Percentiles rank a stretch among this genome's conserved stretches.
These are phyloP conservation scores for Alternaria sp. DNA, from an alignment of 2,329 filamentous ascomycete genomes.

Conservation along the genomic window DNA sequence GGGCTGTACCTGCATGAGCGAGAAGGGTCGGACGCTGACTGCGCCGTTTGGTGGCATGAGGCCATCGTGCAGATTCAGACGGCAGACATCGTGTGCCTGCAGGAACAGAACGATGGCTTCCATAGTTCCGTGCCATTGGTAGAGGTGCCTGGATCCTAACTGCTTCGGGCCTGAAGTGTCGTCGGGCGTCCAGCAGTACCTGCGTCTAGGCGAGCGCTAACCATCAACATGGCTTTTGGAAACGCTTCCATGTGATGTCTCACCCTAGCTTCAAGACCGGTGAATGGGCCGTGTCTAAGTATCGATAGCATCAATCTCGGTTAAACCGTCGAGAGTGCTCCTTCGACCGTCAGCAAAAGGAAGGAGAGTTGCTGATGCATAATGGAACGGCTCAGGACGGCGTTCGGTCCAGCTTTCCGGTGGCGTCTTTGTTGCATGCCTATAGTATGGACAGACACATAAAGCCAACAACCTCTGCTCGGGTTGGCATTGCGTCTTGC, in stretches of 20 bases:
- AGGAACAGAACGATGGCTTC: constrained; percentile 26
- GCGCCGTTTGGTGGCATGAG: constrained; percentile 33
- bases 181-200: constrained; percentile 23
- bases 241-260: constrained; percentile 23
- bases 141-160: constrained; percentile 21
- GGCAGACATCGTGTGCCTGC: constrained; percentile 28
- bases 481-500: not conserved
- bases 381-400: constrained; percentile 15
- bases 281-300: constrained; percentile 19
- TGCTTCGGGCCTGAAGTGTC: constrained; percentile 11
- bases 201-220: constrained; percentile 25
- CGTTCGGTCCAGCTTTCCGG: constrained; percentile 26
- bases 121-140: constrained; percentile 19
- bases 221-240: constrained; percentile 23
- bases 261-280: constrained; percentile 28
- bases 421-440: not conserved
- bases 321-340: constrained; percentile 16
- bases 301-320: constrained; percentile 36
- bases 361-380: not conserved
- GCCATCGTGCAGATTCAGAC: constrained; percentile 26
- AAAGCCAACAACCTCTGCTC: not conserved
- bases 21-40: constrained; percentile 20
- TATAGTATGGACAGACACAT: not conserved
- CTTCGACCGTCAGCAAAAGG: not conserved
- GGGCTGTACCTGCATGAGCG: constrained; percentile 35